These are phyloP conservation scores for Isatis lusitanica DNA, from an alignment of 441 rosid genomes.

Conservation along the genomic window DNA sequence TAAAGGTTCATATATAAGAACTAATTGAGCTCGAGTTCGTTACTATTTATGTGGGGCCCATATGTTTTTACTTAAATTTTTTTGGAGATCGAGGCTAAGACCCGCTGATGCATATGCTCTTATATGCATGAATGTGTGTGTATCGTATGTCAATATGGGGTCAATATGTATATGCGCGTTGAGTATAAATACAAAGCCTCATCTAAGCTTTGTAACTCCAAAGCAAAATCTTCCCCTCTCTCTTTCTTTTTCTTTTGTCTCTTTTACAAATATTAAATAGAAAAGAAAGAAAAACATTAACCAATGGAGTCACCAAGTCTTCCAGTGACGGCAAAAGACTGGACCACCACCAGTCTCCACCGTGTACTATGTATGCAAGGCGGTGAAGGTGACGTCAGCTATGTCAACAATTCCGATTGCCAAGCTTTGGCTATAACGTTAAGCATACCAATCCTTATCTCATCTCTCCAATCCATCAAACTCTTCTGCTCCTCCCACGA, in stretches of 20 bases:
- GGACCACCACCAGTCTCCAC: constrained; percentile 41
- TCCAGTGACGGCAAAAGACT: constrained; percentile 24
- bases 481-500: constrained; percentile 26
- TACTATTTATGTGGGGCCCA: too few species aligned
- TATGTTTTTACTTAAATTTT: too few species aligned
- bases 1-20: too few species aligned
- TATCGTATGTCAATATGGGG: background rate
- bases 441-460: constrained; percentile 50
- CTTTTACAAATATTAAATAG: background rate
- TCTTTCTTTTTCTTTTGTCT: background rate
- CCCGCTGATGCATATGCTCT: too few species aligned
- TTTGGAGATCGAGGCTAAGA: too few species aligned
- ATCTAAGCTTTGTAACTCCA: constrained; percentile 2
- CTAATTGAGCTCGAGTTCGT: too few species aligned
- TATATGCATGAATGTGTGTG: constrained; percentile 5
- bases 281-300: background rate
- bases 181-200: constrained; percentile 26
- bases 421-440: constrained; percentile 50
- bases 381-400: constrained; percentile 52
- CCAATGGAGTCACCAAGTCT: constrained; percentile 34
- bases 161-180: constrained; percentile 1
- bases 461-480: constrained; percentile 43
- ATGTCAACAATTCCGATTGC: constrained; percentile 51
- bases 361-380: constrained; percentile 55
- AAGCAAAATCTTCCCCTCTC: background rate